Percentiles rank a stretch among this genome's conserved stretches.
phyloP scores from a whole-genome alignment of 192 early-diverging fungal species.

The Mycoemilia scoparia region DNA sequence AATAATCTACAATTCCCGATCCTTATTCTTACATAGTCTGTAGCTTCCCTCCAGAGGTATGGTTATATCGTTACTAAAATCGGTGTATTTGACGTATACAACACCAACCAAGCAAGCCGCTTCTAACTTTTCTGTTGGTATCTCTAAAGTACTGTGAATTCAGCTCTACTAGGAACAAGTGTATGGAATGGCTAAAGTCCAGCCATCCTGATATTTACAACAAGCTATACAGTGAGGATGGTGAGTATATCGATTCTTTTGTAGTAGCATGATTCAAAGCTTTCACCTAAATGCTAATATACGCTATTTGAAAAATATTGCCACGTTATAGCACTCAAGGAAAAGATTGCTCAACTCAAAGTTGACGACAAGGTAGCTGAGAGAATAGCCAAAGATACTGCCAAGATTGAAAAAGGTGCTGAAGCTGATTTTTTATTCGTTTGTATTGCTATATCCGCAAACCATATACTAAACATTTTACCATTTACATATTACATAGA shows the following conservation, averaged over 20 bases:
- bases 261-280: constrained; percentile 4
- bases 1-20: too few species aligned
- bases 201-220: constrained; percentile 39
- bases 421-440: too few species aligned
- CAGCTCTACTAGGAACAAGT: constrained; percentile 60
- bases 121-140: not conserved
- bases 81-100: too few species aligned
- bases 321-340: not conserved
- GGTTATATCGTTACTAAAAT: too few species aligned
- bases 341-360: constrained; percentile 7
- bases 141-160: constrained; percentile 84
- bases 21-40: too few species aligned
- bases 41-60: not conserved
- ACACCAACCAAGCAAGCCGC: too few species aligned
- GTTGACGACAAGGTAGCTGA: constrained; percentile 16
- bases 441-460: constrained; percentile 27
- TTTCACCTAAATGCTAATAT: not conserved
- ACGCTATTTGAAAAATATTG: not conserved
- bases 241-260: constrained; percentile 9
- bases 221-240: constrained; percentile 33
- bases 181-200: constrained; percentile 55
- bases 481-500: not conserved
- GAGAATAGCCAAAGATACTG: constrained; percentile 22
- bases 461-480: constrained; percentile 10
- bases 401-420: constrained; percentile 36